These are phyloP conservation scores for Lachancea sp. DNA, from an alignment of 805 yeast genomes.

Conservation along the genomic window DNA sequence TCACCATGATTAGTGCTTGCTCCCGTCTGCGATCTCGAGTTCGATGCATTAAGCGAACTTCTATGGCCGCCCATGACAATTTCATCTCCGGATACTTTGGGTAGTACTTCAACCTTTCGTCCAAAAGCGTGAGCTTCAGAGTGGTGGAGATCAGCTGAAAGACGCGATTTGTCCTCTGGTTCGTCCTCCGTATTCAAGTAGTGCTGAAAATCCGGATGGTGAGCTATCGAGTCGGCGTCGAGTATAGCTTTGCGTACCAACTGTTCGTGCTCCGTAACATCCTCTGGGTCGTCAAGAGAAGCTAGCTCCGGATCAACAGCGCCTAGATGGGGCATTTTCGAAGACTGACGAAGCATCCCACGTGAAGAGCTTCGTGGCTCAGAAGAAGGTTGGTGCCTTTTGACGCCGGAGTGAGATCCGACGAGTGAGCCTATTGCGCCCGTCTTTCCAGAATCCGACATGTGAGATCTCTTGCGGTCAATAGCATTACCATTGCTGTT, in stretches of 20 bases:
- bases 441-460: conserved; percentile 5
- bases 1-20: background rate
- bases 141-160: background rate
- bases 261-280: conserved; percentile 47
- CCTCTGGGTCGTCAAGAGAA: conserved; percentile 36
- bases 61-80: conserved; percentile 2
- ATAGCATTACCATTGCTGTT: conserved; percentile 11
- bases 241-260: conserved; percentile 65
- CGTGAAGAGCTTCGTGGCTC: conserved; percentile 1
- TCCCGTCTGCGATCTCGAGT: background rate
- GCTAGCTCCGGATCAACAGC: conserved; percentile 57
- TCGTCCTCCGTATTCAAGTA: conserved; percentile 29
- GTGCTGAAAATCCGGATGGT: conserved; percentile 36
- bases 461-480: conserved; percentile 9
- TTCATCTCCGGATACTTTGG: conserved; percentile 18
- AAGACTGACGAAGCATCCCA: conserved; percentile 6
- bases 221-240: conserved; percentile 60
- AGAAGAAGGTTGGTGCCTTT: background rate
- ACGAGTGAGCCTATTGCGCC: background rate
- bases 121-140: conserved; percentile 14
- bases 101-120: conserved; percentile 19
- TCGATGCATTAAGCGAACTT: background rate
- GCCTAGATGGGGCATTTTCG: conserved; percentile 17
- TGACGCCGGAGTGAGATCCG: background rate
- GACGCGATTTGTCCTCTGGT: conserved; percentile 7